Percentiles rank a stretch among this genome's conserved stretches.
Evolutionary conservation across 2,329 filamentous ascomycete genomes (phyloP).

Genomic region (Paecilomyces sp.): DNA sequence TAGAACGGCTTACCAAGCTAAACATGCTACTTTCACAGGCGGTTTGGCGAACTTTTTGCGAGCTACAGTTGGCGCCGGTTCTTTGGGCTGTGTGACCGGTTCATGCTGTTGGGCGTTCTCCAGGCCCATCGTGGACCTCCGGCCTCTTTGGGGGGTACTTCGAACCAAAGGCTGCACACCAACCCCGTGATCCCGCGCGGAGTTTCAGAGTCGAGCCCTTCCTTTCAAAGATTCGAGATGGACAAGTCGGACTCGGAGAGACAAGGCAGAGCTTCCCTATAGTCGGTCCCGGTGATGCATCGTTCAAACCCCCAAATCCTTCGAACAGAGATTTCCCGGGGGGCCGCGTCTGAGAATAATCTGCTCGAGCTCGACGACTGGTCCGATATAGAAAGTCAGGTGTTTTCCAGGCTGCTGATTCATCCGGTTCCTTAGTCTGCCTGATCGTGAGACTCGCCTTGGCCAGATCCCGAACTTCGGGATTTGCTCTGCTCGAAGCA

Average conservation of each 20-base stretch:
- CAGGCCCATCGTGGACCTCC: slow-evolving; percentile 15
- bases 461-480: slow-evolving; percentile 30
- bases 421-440: slow-evolving; percentile 14
- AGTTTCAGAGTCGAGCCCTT: not conserved
- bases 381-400: slow-evolving; percentile 23
- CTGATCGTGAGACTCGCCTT: not conserved
- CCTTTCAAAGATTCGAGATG: not conserved
- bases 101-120: slow-evolving; percentile 9
- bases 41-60: slow-evolving; percentile 40
- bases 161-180: not conserved
- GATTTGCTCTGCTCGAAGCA: slow-evolving; percentile 20
- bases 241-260: not conserved
- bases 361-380: slow-evolving; percentile 11
- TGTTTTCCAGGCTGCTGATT: slow-evolving; percentile 17
- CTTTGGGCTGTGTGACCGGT: slow-evolving; percentile 4
- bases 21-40: slow-evolving; percentile 38
- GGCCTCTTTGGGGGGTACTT: not conserved
- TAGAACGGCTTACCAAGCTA: slow-evolving; percentile 31
- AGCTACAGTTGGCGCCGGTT: slow-evolving; percentile 21
- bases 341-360: not conserved
- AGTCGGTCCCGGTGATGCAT: not conserved
- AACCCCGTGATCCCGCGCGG: not conserved
- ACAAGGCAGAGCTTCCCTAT: not conserved
- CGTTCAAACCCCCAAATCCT: not conserved
- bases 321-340: not conserved